Percentiles rank a stretch among this genome's conserved stretches.
phyloP scores from a whole-genome alignment of 2,329 filamentous ascomycete genomes.

The Aspergillus hortae region DNA sequence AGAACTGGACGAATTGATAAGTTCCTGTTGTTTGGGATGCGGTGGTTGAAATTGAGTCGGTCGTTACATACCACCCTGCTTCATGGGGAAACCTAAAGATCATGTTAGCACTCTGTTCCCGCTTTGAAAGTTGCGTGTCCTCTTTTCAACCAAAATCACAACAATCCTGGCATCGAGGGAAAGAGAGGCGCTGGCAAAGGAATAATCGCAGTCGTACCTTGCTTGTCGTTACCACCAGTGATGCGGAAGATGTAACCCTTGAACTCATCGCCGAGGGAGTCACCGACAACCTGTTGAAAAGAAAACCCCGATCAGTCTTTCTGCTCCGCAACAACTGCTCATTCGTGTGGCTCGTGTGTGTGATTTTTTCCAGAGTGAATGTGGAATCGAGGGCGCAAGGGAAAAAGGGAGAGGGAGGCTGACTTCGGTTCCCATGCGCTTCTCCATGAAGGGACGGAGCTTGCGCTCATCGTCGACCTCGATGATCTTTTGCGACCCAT shows the following conservation, averaged over 20 bases:
- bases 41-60: constrained; percentile 23
- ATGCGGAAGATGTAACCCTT: constrained; percentile 99
- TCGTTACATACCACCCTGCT: constrained; percentile 73
- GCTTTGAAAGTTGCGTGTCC: not conserved
- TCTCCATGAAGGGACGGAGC: constrained; percentile 98
- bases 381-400: constrained; percentile 2
- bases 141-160: not conserved
- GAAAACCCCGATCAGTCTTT: constrained; percentile 31
- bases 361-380: constrained; percentile 6
- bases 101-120: constrained; percentile 23
- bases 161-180: not conserved
- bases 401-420: constrained; percentile 24
- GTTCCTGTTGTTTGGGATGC: constrained; percentile 20
- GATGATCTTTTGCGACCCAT: constrained; percentile 99
- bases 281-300: constrained; percentile 69
- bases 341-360: constrained; percentile 6
- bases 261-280: constrained; percentile 97
- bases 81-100: constrained; percentile 85
- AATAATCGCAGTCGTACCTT: constrained; percentile 52
- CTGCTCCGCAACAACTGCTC: constrained; percentile 9
- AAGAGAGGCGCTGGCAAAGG: not conserved
- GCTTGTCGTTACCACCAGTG: constrained; percentile 99
- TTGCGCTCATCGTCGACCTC: constrained; percentile 99
- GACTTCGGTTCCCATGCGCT: constrained; percentile 68
- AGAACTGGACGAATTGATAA: constrained; percentile 52